Percentiles rank a stretch among this genome's conserved stretches.
phyloP scores from a whole-genome alignment of 768 basidiomycete species.

The Lanmaoa pseudosensibilis region DNA sequence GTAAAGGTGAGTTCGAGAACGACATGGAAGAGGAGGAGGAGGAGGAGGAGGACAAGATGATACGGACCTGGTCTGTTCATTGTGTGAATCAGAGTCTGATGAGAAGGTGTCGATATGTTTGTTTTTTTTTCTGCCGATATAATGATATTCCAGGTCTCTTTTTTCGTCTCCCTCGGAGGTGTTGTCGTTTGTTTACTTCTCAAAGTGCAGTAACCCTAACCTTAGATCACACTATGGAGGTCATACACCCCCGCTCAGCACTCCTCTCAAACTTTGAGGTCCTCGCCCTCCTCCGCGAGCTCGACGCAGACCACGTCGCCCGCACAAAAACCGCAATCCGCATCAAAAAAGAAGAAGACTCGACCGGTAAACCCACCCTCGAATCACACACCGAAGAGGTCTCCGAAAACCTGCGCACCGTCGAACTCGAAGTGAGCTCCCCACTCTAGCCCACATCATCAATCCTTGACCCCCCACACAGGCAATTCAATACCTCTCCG shows the following conservation, averaged over 20 bases:
- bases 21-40: background rate
- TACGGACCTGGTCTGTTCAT: constrained; percentile 66
- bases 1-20: constrained; percentile 19
- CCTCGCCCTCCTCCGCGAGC: constrained; percentile 68
- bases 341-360: constrained; percentile 76
- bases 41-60: background rate
- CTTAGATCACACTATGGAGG: constrained; percentile 15
- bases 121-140: constrained; percentile 13
- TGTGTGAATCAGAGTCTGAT: background rate
- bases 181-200: constrained; percentile 30
- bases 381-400: constrained; percentile 52
- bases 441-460: background rate
- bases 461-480: constrained; percentile 31
- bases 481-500: constrained; percentile 84
- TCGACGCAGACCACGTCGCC: constrained; percentile 70
- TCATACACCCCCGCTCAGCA: constrained; percentile 61
- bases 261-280: constrained; percentile 91
- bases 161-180: constrained; percentile 11
- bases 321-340: constrained; percentile 69
- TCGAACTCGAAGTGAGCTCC: constrained; percentile 65
- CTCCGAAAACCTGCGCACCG: constrained; percentile 78
- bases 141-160: constrained; percentile 10
- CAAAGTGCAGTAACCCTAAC: constrained; percentile 24
- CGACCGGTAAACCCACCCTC: constrained; percentile 34
- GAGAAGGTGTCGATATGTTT: constrained; percentile 5